Evolutionary conservation across 2,329 filamentous ascomycete genomes (phyloP).

Genomic region (Alternaria brassicae): DNA sequence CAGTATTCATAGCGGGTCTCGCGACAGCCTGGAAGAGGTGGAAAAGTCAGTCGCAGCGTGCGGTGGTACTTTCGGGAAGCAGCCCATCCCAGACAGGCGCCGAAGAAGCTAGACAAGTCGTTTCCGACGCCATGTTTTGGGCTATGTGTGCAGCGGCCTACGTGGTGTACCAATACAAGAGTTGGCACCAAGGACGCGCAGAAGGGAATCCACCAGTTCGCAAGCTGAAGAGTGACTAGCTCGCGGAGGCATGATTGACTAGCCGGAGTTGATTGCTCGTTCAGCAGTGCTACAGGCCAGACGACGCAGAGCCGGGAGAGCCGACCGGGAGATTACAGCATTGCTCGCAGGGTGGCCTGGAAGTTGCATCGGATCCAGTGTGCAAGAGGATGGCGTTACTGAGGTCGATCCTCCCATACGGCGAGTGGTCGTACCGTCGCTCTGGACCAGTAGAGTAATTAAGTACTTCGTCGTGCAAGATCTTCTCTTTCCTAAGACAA

Average conservation of each 20-base stretch:
- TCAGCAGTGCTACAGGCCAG: too few relatives aligned
- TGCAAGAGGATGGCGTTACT: background rate
- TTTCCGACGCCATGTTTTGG: background rate
- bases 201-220: background rate
- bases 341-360: background rate
- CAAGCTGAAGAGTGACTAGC: background rate
- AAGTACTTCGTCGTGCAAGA: too few relatives aligned
- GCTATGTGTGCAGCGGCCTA: background rate
- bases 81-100: too few relatives aligned
- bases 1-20: background rate
- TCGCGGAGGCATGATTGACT: too few relatives aligned
- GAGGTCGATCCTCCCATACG: too few relatives aligned
- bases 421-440: too few relatives aligned
- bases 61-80: background rate
- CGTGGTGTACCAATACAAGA: background rate
- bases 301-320: too few relatives aligned
- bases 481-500: too few relatives aligned
- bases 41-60: background rate
- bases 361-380: background rate
- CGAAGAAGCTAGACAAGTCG: background rate
- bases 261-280: accelerated
- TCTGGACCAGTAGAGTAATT: too few relatives aligned
- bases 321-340: too few relatives aligned
- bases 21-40: background rate
- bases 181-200: background rate